A percentile compares a stretch with the other conserved stretches of the same genome.
phyloP scores from a whole-genome alignment of 2,329 filamentous ascomycete genomes.

The Plenodomus lindquistii region DNA sequence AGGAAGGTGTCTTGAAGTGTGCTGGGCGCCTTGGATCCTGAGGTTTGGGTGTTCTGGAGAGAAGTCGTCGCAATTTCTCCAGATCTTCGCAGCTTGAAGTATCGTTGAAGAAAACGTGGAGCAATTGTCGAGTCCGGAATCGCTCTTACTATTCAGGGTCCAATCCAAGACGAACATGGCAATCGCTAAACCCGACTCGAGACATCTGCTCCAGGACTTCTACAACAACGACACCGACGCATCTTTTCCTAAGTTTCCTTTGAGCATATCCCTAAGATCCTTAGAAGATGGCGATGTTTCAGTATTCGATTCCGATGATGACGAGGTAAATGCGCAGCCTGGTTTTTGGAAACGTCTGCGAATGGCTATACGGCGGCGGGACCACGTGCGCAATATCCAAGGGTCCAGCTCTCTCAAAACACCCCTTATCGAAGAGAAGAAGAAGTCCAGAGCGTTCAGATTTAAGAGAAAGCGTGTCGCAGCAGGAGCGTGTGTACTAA shows the following conservation, averaged over 20 bases:
- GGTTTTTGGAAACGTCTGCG: conserved; percentile 34
- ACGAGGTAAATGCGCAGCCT: conserved; percentile 11
- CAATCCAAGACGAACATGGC: conserved; percentile 21
- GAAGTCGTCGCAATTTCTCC: background rate
- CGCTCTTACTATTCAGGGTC: background rate
- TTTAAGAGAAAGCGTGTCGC: conserved; percentile 24
- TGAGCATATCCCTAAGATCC: conserved; percentile 19
- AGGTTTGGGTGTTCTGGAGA: background rate
- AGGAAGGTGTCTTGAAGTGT: conserved; percentile 16
- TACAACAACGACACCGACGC: conserved; percentile 20
- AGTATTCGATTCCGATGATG: conserved; percentile 18
- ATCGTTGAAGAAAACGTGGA: background rate
- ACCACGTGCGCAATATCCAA: conserved; percentile 14
- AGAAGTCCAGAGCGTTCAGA: conserved; percentile 14
- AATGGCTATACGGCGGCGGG: conserved; percentile 33
- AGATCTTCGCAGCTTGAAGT: background rate
- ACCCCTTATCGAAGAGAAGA: conserved; percentile 24
- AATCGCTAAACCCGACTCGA: conserved; percentile 17
- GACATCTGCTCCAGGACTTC: conserved; percentile 28
- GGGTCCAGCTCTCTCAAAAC: conserved; percentile 15
- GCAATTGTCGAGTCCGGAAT: background rate
- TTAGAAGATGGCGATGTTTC: conserved; percentile 33
- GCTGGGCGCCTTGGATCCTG: background rate
- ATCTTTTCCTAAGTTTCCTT: conserved; percentile 9
- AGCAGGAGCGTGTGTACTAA: conserved; percentile 17